Evolutionary conservation across 1,139 yeast species (phyloP).

Genomic region (Yamadazyma epiphylla): DNA sequence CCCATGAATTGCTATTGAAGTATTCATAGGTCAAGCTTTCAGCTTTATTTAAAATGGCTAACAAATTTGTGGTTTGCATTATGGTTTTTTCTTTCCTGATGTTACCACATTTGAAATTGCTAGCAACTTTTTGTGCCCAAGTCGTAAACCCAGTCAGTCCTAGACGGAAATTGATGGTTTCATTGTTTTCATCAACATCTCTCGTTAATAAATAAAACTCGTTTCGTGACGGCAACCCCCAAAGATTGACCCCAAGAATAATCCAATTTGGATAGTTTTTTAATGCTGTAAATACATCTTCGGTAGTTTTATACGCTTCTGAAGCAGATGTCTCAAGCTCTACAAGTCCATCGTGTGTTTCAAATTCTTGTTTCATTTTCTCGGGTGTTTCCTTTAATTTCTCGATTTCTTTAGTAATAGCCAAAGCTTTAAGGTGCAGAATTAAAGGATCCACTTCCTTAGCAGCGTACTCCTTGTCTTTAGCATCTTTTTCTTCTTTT

Average conservation of each 20-base stretch:
- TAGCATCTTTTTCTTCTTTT: slow-evolving; percentile 16
- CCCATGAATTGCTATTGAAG: background rate
- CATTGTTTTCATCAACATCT: slow-evolving; percentile 4
- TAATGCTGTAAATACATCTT: slow-evolving; percentile 14
- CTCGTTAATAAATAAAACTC: slow-evolving; percentile 17
- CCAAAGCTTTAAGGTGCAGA: no score
- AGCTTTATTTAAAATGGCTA: slow-evolving; percentile 18
- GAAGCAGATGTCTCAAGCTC: slow-evolving; percentile 16
- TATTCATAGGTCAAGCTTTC: slow-evolving; percentile 7
- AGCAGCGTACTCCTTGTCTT: no score
- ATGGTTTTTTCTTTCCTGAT: slow-evolving; percentile 6
- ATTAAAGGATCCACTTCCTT: no score
- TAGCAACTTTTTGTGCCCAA: slow-evolving; percentile 10
- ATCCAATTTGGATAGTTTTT: slow-evolving; percentile 22
- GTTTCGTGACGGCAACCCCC: slow-evolving; percentile 25
- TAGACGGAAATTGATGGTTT: slow-evolving; percentile 13
- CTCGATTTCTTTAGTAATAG: slow-evolving; percentile 11
- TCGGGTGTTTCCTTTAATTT: slow-evolving; percentile 13
- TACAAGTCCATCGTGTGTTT: slow-evolving; percentile 32
- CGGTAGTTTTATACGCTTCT: slow-evolving; percentile 10
- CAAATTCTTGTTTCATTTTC: slow-evolving; percentile 17
- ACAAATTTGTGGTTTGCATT: slow-evolving; percentile 12
- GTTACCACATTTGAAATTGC: slow-evolving; percentile 11
- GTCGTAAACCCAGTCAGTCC: slow-evolving; percentile 15
- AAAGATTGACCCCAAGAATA: slow-evolving; percentile 24